A percentile compares a stretch with the other conserved stretches of the same genome.
Conservation (phyloP, 495 filamentous ascomycete species). For the Aspergillus indologenus region DNA sequence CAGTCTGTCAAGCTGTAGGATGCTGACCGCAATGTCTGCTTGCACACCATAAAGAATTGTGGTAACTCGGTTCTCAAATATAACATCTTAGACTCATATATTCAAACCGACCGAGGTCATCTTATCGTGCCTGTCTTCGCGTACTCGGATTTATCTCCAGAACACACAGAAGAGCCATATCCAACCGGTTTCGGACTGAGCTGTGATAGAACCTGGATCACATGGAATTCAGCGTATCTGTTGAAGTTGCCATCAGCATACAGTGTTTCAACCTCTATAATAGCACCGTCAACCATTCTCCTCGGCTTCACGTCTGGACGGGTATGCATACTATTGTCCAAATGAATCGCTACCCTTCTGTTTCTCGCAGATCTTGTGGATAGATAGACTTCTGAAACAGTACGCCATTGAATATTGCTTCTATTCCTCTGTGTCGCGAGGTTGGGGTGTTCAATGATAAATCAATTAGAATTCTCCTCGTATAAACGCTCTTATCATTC, state of each 20-base stretch:
- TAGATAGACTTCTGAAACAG: too few relatives aligned
- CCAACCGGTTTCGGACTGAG: not conserved
- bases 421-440: too few relatives aligned
- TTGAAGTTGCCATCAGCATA: not conserved
- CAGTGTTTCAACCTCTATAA: not conserved
- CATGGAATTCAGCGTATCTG: not conserved
- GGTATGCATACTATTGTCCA: not conserved
- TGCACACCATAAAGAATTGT: not conserved
- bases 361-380: too few relatives aligned
- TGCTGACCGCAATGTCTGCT: not conserved
- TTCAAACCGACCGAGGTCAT: not conserved
- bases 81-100: not conserved
- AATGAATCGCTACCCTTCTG: not conserved
- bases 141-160: not conserved
- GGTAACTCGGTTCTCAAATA: not conserved
- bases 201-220: not conserved
- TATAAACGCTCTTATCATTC: too few relatives aligned
- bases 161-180: not conserved
- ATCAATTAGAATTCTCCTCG: too few relatives aligned
- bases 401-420: too few relatives aligned
- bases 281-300: not conserved
- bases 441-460: too few relatives aligned
- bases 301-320: not conserved
- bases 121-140: not conserved
- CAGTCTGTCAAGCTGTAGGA: slow-evolving; percentile 16